Base-by-base conservation (phyloP, 208 protist species). In the Borovskyia barvae region DNA sequence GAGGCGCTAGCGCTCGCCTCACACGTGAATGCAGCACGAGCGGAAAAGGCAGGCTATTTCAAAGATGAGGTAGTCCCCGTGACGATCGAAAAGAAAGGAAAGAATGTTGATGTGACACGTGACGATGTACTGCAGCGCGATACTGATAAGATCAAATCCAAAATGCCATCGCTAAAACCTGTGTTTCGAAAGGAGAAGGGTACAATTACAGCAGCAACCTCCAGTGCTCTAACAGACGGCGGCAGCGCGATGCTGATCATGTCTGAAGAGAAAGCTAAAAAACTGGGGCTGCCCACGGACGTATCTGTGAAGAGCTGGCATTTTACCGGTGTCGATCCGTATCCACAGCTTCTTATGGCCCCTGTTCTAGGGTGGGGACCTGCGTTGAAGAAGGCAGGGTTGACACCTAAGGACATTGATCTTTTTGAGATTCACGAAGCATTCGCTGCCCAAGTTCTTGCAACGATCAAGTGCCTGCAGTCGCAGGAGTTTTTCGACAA, bases 401-500 rank as follows among this genome's bases (percentile, higher is more conserved):
- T 94, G 17, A 82, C 70, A 8, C 25, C 85, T 19, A 69, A 93
- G 39, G 82, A 96, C 47, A 87, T 96, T 30, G 87, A 94, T 55
- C 57, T 92, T 5, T 91, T 85, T 51, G 90, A 96, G 58, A 85
- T 96, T 24, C 90, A 96, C 50, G 90, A 96, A 65, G 90, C 90
- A 1, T 96, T 96, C 59, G 84, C 87, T 17, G 84, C 87, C 29
- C 90, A 96, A 69, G 87, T 94, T 11, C 75, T 94, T 40, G 77
- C 77, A 0, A 94, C 87, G 17, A 72, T 92, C 49, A 85, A 85
- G 66, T 81, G 67, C 63, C 36, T 92, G 6, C 53, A 61, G 19
- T 87, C 72, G 5, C 73, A 82, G 15, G 85, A 94, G 51, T 94
- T 92, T 51, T 90, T 82, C 46, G 60, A 85, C 60, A 60, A 61